Percentiles rank a stretch among this genome's conserved stretches.
Evolutionary conservation across 306 rosid genomes (phyloP).

Genomic region (Quillaja saponaria): DNA sequence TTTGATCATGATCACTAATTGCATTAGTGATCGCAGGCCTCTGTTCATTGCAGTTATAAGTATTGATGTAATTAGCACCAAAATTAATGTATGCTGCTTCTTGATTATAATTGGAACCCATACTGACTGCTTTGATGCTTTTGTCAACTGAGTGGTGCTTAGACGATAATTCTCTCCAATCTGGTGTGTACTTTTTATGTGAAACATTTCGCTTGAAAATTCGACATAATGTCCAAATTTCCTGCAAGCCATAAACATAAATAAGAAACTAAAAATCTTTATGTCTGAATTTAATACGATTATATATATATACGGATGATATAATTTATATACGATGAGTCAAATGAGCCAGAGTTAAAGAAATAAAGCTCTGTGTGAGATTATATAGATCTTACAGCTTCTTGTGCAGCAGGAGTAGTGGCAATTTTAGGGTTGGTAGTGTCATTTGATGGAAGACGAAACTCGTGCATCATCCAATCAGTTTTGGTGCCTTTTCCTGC

Average conservation of each 20-base stretch:
- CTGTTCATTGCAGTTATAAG: conserved; percentile 24
- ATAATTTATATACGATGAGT: no score
- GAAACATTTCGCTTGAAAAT: conserved; percentile 70
- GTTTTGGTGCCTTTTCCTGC: conserved; percentile 95
- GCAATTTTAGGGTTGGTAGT: neutral
- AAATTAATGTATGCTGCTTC: conserved; percentile 55
- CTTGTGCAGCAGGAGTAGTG: conserved; percentile 28
- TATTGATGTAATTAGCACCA: conserved; percentile 29
- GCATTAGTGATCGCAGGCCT: conserved; percentile 31
- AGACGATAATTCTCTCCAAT: conserved; percentile 43
- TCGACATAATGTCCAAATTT: conserved; percentile 91
- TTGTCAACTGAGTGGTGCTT: conserved; percentile 38
- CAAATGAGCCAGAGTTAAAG: neutral
- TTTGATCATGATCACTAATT: conserved; percentile 7
- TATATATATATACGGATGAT: no score
- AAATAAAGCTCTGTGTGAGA: neutral
- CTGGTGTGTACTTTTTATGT: conserved; percentile 51
- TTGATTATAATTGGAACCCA: conserved; percentile 35
- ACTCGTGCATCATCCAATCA: conserved; percentile 99
- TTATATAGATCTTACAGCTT: conserved; percentile 60
- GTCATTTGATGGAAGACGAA: conserved; percentile 64
- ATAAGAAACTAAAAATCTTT: neutral
- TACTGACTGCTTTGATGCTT: conserved; percentile 25
- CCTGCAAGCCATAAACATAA: conserved; percentile 46
- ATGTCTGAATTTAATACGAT: no score